phyloP scores from a whole-genome alignment of 305 asterid genomes.

The Fraxinus latifolia region DNA sequence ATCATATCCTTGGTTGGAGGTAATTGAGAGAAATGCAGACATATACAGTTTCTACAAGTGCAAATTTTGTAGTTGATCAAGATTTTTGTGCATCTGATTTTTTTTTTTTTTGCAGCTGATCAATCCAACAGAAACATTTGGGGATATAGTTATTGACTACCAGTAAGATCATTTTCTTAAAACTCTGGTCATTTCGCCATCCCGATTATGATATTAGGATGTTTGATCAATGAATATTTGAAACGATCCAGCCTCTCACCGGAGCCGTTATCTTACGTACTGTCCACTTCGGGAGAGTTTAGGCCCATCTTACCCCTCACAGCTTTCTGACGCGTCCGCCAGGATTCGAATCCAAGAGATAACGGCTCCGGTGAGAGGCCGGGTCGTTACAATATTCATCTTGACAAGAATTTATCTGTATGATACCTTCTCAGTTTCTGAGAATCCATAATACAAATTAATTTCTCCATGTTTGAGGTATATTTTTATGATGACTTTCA shows the following conservation, averaged over 20 bases:
- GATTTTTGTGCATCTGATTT: not conserved
- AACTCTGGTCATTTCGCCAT: not conserved
- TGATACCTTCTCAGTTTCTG: not conserved
- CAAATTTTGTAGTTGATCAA: not conserved
- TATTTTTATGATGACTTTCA: not conserved
- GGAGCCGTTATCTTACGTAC: too few species aligned
- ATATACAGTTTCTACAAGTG: not conserved
- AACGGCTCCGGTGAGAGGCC: too few species aligned
- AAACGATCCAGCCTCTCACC: too few species aligned
- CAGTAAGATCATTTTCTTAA: slow-evolving; percentile 35
- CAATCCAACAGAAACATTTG: slow-evolving; percentile 56
- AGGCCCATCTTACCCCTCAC: too few species aligned
- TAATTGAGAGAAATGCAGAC: slow-evolving; percentile 2
- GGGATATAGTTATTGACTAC: slow-evolving; percentile 53
- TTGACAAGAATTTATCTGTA: not conserved
- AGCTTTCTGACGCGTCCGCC: too few species aligned
- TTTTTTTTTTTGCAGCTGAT: slow-evolving; percentile 33
- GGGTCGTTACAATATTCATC: not conserved
- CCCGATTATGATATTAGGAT: not conserved
- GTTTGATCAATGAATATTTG: not conserved
- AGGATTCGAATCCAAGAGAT: too few species aligned
- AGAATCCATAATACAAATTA: not conserved
- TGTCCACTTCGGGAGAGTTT: too few species aligned
- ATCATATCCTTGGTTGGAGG: slow-evolving; percentile 60
- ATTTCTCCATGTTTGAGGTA: not conserved